Conservation (phyloP, 305 asterid genomes). For the Rubia tinctorum region DNA sequence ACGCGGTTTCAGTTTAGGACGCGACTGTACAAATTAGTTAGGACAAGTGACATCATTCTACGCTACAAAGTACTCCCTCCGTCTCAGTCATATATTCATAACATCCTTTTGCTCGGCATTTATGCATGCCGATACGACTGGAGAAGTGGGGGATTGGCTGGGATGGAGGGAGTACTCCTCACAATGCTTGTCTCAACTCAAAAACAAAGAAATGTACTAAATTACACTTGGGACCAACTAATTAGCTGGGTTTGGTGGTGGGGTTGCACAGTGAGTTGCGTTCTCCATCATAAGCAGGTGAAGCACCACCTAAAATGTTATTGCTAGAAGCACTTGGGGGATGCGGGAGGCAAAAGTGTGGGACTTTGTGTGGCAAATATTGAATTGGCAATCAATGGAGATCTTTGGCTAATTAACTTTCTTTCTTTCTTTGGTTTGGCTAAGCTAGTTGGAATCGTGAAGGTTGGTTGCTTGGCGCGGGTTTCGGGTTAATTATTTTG, state of each 20-base stretch:
- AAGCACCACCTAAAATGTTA: constrained; percentile 21
- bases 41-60: too few relatives aligned
- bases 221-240: constrained; percentile 12
- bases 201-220: not conserved
- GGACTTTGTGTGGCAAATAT: constrained; percentile 19
- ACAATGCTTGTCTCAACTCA: not conserved
- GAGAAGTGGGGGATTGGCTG: too few relatives aligned
- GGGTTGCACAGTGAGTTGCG: constrained; percentile 25
- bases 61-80: too few relatives aligned
- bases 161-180: not conserved
- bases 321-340: constrained; percentile 31
- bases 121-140: too few relatives aligned
- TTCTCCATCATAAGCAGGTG: constrained; percentile 28
- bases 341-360: constrained; percentile 11
- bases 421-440: not conserved
- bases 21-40: not conserved
- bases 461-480: constrained; percentile 7
- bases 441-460: not conserved
- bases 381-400: constrained; percentile 22
- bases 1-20: not conserved
- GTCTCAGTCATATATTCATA: too few relatives aligned
- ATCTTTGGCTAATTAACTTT: constrained; percentile 6
- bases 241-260: constrained; percentile 22
- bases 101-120: too few relatives aligned
- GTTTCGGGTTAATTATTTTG: not conserved